Evolutionary conservation across 495 filamentous ascomycete species (phyloP).

Genomic region (Hamigera avellanea): DNA sequence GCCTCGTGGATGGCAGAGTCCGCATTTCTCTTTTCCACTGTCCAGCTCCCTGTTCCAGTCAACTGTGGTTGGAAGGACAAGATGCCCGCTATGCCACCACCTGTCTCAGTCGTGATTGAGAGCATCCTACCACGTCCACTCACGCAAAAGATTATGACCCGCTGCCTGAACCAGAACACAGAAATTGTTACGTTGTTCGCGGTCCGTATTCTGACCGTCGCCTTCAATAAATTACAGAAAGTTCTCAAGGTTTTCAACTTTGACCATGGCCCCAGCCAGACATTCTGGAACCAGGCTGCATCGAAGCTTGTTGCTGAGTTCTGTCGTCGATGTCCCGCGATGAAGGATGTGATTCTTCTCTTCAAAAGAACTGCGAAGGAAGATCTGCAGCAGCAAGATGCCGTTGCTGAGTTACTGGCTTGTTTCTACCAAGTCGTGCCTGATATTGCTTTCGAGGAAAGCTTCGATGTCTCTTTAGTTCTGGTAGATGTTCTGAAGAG

Average conservation of each 20-base stretch:
- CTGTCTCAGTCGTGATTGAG: constrained; percentile 63
- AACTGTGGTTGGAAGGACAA: constrained; percentile 53
- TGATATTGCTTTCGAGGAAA: constrained; percentile 66
- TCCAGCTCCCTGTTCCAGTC: constrained; percentile 60
- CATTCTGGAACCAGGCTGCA: constrained; percentile 55
- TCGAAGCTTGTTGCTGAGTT: constrained; percentile 60
- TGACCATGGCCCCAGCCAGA: constrained; percentile 25
- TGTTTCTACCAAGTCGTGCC: constrained; percentile 76
- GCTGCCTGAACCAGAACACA: constrained; percentile 63
- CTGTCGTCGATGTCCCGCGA: constrained; percentile 60
- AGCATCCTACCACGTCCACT: constrained; percentile 79
- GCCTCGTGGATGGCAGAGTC: constrained; percentile 92
- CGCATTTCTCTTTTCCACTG: constrained; percentile 66
- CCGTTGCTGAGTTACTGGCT: constrained; percentile 57
- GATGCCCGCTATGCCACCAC: constrained; percentile 50
- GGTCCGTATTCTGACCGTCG: constrained; percentile 60
- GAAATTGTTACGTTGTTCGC: constrained; percentile 74
- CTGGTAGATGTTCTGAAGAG: constrained; percentile 53
- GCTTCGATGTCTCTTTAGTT: constrained; percentile 70
- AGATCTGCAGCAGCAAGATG: constrained; percentile 68
- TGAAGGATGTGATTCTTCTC: constrained; percentile 61
- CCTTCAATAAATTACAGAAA: constrained; percentile 63
- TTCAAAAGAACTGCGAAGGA: constrained; percentile 53
- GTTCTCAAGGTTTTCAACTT: constrained; percentile 33
- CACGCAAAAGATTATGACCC: constrained; percentile 59